Conservation (phyloP, 306 rosid species). For the Trichosanthes cucumerina region DNA sequence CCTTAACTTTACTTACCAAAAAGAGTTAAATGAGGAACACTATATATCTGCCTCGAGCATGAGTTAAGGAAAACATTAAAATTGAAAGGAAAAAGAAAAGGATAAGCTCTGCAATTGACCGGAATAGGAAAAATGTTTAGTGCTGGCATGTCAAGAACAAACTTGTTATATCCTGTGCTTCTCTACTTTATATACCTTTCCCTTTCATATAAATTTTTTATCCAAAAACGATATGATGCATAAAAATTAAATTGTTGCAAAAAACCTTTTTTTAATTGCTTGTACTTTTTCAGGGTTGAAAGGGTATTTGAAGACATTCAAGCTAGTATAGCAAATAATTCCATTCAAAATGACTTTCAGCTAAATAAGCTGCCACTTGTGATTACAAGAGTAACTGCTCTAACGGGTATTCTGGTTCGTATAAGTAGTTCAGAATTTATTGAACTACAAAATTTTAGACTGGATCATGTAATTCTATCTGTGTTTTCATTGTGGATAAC, state of each 20-base stretch:
- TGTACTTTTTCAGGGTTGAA: constrained; percentile 56
- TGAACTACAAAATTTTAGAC: background rate
- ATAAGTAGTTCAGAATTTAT: background rate
- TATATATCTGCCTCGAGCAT: background rate
- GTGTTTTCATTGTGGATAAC: background rate
- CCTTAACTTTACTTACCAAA: background rate
- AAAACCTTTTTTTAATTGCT: background rate
- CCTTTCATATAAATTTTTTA: background rate
- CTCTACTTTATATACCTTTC: background rate
- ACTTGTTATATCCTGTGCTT: background rate
- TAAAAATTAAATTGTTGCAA: background rate
- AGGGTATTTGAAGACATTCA: constrained; percentile 53
- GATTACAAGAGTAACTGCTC: constrained; percentile 77
- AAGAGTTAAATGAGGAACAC: background rate
- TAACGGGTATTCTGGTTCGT: constrained; percentile 88
- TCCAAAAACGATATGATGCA: background rate
- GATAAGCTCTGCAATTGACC: background rate
- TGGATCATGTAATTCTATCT: background rate
- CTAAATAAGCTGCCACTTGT: constrained; percentile 67
- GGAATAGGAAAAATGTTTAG: background rate
- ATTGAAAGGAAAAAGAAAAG: background rate
- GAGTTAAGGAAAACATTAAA: background rate
- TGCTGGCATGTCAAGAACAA: background rate
- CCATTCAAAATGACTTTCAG: constrained; percentile 30
- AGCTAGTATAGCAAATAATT: constrained; percentile 30